A percentile compares a stretch with the other conserved stretches of the same genome.
Evolutionary conservation across 2,329 filamentous ascomycete species (phyloP).

Genomic region (Cladorrhinum sp.): DNA sequence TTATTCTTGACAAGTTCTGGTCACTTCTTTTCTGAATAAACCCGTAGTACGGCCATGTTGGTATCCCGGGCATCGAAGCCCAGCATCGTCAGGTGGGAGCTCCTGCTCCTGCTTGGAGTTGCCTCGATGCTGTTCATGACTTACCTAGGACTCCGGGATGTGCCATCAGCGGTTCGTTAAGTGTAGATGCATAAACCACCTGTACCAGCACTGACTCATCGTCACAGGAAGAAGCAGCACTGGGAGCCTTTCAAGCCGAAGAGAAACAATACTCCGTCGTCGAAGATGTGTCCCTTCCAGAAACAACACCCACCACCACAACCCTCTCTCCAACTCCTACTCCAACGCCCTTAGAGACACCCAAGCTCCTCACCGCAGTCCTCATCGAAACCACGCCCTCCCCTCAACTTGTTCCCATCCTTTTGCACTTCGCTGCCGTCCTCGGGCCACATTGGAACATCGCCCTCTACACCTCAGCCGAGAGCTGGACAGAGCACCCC

Average conservation of each 20-base stretch:
- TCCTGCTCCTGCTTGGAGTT: not conserved
- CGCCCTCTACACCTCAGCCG: not conserved
- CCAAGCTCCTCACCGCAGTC: not conserved
- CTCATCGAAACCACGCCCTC: conserved; percentile 4
- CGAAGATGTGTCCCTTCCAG: not conserved
- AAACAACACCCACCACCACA: not conserved
- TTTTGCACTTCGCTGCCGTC: not conserved
- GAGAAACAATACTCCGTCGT: not conserved
- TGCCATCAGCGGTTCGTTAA: not conserved
- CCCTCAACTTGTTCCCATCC: not conserved
- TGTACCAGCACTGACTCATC: not conserved
- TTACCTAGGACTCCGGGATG: not conserved
- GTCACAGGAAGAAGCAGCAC: not conserved
- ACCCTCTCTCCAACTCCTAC: not conserved
- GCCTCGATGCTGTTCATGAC: conserved; percentile 1
- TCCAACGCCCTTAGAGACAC: not conserved
- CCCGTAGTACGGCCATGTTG: not conserved
- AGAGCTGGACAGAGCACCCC: not conserved
- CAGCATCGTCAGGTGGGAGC: not conserved
- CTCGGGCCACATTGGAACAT: not conserved
- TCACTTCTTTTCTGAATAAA: not conserved
- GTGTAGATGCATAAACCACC: not conserved
- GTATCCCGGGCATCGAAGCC: not conserved
- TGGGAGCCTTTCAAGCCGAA: not conserved
- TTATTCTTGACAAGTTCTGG: not conserved